These are phyloP conservation scores for Fusarium sp. DNA, from an alignment of 2,329 filamentous ascomycete genomes.

Conservation along the genomic window DNA sequence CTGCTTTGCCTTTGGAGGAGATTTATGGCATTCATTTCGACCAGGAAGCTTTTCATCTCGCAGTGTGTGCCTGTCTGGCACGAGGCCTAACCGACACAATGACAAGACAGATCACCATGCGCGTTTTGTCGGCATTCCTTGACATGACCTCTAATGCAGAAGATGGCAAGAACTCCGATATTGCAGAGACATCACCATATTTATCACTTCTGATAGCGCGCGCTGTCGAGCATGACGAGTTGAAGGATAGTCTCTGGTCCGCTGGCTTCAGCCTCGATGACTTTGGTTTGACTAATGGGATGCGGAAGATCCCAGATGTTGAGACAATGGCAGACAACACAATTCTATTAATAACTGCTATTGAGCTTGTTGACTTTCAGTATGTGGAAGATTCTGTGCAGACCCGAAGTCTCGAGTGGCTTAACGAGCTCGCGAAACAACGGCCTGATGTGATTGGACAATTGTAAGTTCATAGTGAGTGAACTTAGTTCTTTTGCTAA, in stretches of 20 bases:
- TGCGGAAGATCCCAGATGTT: slow-evolving; percentile 51
- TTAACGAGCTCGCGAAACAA: slow-evolving; percentile 67
- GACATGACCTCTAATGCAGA: slow-evolving; percentile 51
- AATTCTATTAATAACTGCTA: slow-evolving; percentile 72
- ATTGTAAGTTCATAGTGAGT: slow-evolving; percentile 61
- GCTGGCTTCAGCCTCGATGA: slow-evolving; percentile 64
- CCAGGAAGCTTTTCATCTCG: slow-evolving; percentile 75
- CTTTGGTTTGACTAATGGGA: slow-evolving; percentile 45
- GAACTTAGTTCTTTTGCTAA: neutral
- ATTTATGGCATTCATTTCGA: slow-evolving; percentile 76
- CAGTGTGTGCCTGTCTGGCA: slow-evolving; percentile 73
- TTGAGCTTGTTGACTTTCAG: slow-evolving; percentile 75
- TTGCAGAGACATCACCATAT: slow-evolving; percentile 66
- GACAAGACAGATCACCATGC: slow-evolving; percentile 70
- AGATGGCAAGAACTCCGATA: slow-evolving; percentile 23
- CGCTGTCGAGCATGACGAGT: slow-evolving; percentile 68
- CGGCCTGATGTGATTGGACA: slow-evolving; percentile 70
- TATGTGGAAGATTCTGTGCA: slow-evolving; percentile 74
- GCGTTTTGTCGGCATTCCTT: slow-evolving; percentile 73
- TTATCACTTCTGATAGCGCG: slow-evolving; percentile 71
- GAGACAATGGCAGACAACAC: slow-evolving; percentile 70
- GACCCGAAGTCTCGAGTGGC: slow-evolving; percentile 69
- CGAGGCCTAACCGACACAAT: slow-evolving; percentile 73
- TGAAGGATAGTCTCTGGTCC: slow-evolving; percentile 73
- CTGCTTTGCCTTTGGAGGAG: slow-evolving; percentile 72